Evolutionary conservation across 768 basidiomycete species (phyloP), one percentile per base, ranked within the genome.

Genomic region (Macrolepiota albuminosa): DNA sequence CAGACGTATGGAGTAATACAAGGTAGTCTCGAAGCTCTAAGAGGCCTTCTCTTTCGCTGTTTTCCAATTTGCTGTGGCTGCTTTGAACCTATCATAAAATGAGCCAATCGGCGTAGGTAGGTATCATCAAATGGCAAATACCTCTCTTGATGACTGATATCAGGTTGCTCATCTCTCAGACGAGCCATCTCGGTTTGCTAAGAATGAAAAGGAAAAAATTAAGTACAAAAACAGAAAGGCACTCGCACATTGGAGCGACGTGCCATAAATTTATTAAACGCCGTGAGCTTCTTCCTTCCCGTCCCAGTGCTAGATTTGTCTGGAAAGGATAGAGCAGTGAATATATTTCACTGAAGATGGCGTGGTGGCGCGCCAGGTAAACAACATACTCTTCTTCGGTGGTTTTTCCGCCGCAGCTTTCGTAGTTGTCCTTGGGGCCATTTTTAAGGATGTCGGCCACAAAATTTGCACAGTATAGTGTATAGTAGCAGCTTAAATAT

Each of bases 141-240:
- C 89, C 90, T 80, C 61, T 90, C 88, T 69, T 84, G 84, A 73
- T 91, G 90, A 36, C 79, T 67, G 67, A 90, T 81, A 56, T 86
- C 81, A 36, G 90, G 90, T 63, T 91, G 81, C 18, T 83, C 76
- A 66, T 88, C 86, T 78, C 89, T 91, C 71, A 92, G 78, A 59
- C 88, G 86, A 37, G 86, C 85, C 80, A 91, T 85, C 71, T 91
- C 89, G 24, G 81, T 76, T 79, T 89, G 84, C 88, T 91, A 77
- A 53, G 13, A 18, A 24, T 16, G 50, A 34, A 39, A 61, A 61
- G 10, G n/a, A 13, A 1, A 40, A 14, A 18, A 21, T 43, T 43
- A 26, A n/a, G 31, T 47, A 31, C 37, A 39, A 11, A 47, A 34
- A 29, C 46, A 50, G 42, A 24, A 33, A 14, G 14, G 18, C 14